These are phyloP conservation scores for Zangia roseola DNA, from an alignment of 768 basidiomycete genomes.

Conservation along the genomic window DNA sequence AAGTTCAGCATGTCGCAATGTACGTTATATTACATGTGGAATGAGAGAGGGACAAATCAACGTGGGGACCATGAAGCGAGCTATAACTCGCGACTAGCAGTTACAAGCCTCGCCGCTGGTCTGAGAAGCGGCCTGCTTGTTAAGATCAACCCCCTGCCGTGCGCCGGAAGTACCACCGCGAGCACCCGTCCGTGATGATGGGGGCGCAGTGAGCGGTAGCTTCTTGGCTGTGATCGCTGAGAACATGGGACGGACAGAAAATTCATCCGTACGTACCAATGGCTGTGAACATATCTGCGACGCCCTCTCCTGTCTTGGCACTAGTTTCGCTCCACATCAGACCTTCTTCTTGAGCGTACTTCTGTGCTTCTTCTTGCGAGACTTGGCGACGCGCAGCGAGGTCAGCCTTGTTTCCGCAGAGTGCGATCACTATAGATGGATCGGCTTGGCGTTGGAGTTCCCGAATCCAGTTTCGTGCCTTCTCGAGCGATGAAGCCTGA, in stretches of 20 bases:
- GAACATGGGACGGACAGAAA: neutral
- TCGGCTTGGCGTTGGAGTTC: slow-evolving; percentile 98
- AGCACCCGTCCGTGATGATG: slow-evolving; percentile 55
- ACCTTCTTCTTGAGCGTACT: slow-evolving; percentile 90
- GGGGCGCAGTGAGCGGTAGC: slow-evolving; percentile 77
- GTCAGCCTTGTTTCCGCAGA: slow-evolving; percentile 96
- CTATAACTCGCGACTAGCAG: slow-evolving; percentile 46
- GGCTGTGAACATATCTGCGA: slow-evolving; percentile 79
- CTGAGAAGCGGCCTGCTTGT: slow-evolving; percentile 54
- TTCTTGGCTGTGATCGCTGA: slow-evolving; percentile 65
- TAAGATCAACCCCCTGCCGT: slow-evolving; percentile 76
- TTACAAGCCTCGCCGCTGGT: slow-evolving; percentile 69
- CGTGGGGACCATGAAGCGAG: slow-evolving; percentile 1
- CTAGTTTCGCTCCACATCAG: slow-evolving; percentile 92
- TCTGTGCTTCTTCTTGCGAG: slow-evolving; percentile 83
- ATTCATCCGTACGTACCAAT: slow-evolving; percentile 58
- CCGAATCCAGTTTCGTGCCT: slow-evolving; percentile 94
- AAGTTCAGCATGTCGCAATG: slow-evolving; percentile 28
- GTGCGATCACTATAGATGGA: slow-evolving; percentile 92
- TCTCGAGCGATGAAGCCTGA: slow-evolving; percentile 85
- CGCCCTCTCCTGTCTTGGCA: slow-evolving; percentile 87
- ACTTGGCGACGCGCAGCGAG: slow-evolving; percentile 83
- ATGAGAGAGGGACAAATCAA: slow-evolving; percentile 15
- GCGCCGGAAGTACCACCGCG: slow-evolving; percentile 49
- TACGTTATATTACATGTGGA: slow-evolving; percentile 32